Evolutionary conservation across 1,139 yeast species (phyloP), one percentile per base, ranked within the genome.

Genomic region (Protomyces gravidus): DNA sequence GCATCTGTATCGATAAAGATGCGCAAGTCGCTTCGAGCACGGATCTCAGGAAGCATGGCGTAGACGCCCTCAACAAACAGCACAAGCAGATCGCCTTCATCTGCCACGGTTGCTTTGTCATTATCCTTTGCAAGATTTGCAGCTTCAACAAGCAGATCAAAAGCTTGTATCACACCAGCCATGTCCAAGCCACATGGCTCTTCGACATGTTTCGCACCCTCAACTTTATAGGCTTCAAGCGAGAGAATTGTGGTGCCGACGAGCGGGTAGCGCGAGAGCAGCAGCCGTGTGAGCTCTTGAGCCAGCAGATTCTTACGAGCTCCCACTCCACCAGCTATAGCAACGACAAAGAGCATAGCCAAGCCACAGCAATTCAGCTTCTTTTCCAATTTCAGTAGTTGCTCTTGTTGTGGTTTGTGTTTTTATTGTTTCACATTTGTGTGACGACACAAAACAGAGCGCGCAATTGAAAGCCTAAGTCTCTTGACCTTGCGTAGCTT

Each of bases 1-100:
- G 42, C 42, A 15, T 36, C 42, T n/a, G 42, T 36, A n/a, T 36
- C 42, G 21, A 36, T 36, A 36, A 36, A 36, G 42, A 36, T 36
- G 21, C 42, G 42, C 19, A 36, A 36, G 7, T 36, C 42, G 42
- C 42, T 36, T 21, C 17, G n/a, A 9, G 15, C 42, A 9, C 42
- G 42, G 7, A 36, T 9, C 17, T 36, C 42, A n/a, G 42, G 42
- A 5, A 36, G 21, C 42, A 36, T 36, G 21, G 42, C 42, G 17
- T 36, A 36, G 42, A 36, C 42, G 42, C 42, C 42, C 19, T 36
- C 42, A n/a, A 36, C 42, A 15, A 36, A 36, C 21, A 36, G 7
- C 21, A 36, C 42, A 4, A 5, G 42, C 5, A 36, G 42, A 13
- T 30, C 9, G 3, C 4, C 36, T 30, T 4, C 36, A 2, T 36